Evolutionary conservation across 208 protist genomes (phyloP), one percentile per base, ranked within the genome.

Genomic region (Leishmania aethiopica): DNA sequence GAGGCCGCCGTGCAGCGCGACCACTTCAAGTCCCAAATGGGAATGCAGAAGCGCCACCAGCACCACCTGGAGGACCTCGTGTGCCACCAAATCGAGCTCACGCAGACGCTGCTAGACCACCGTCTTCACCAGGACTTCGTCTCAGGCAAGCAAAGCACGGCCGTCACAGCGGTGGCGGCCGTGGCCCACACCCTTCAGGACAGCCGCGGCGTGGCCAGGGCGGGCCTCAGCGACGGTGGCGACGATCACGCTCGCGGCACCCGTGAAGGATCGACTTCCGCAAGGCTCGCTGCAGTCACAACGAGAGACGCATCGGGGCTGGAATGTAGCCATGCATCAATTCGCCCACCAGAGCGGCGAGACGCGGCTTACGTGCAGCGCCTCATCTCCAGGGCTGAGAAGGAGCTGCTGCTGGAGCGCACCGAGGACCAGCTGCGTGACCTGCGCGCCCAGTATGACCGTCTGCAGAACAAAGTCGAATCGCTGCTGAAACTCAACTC

Each of bases 1-100:
- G 94, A 95, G 73, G 88, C 92, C 15, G 82, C 91, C 6, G 90
- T 87, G 53, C 94, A 97, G 84, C 89, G 92, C 17, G 94, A 97
- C 59, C 91, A 90, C 77, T 91, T 92, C 80, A 86, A 88, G 71
- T 89, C 86, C n/a, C 89, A 96, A 80, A 88, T 97, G 64, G 84
- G 78, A 62, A 82, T 79, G 2, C 82, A 87, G 75, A 71, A 90
- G 62, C 79, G 74, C 40, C 78, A 91, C n/a, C 87, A 90, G 62
- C 72, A 74, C 35, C 86, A 89, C 47, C 81, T 97, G 35, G 89
- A 95, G 74, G 80, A 76, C 49, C 86, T 97, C 51, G 86, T 97
- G 22, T 75, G 85, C 62, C 92, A 97, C 69, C 94, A 97, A 71
- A 91, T 96, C 59, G 83, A 87, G 76, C 78, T 97, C 62, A 92